Conservation (phyloP, 2,329 filamentous ascomycete genomes). For the Arthrobotrys sphaeroides region DNA sequence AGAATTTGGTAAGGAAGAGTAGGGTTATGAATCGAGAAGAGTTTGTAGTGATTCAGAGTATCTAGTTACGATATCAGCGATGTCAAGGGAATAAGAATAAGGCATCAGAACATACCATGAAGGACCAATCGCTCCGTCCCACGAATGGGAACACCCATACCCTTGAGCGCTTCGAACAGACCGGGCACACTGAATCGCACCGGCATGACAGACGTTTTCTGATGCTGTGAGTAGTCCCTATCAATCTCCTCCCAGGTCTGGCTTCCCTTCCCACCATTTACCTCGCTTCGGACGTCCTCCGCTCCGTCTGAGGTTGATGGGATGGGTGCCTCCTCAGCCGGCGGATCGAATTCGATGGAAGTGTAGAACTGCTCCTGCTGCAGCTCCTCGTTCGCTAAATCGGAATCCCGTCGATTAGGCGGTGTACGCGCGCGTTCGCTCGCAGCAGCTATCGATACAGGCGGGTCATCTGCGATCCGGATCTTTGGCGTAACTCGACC, state of each 20-base stretch:
- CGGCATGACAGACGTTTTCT: slow-evolving; percentile 12
- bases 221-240: slow-evolving; percentile 35
- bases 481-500: slow-evolving; percentile 43
- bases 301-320: slow-evolving; percentile 16
- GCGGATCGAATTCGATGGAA: slow-evolving; percentile 33
- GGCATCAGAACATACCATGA: not conserved
- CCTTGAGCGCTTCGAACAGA: slow-evolving; percentile 34
- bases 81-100: not conserved
- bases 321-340: not conserved
- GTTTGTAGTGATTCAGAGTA: slow-evolving; percentile 25
- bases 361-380: slow-evolving; percentile 48
- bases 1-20: slow-evolving; percentile 37
- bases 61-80: slow-evolving; percentile 1
- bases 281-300: slow-evolving; percentile 10
- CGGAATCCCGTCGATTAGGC: slow-evolving; percentile 1
- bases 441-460: not conserved
- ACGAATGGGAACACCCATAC: slow-evolving; percentile 36
- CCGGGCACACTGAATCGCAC: slow-evolving; percentile 36
- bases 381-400: slow-evolving; percentile 28
- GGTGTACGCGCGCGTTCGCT: slow-evolving; percentile 27
- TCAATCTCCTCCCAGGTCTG: slow-evolving; percentile 49
- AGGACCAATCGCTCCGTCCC: slow-evolving; percentile 35
- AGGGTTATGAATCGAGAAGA: slow-evolving; percentile 35
- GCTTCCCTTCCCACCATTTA: not conserved
- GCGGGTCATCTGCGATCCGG: slow-evolving; percentile 26